These are phyloP conservation scores for Cyberlindnera samutprakarnensis DNA, from an alignment of 805 yeast species.

Conservation along the genomic window DNA sequence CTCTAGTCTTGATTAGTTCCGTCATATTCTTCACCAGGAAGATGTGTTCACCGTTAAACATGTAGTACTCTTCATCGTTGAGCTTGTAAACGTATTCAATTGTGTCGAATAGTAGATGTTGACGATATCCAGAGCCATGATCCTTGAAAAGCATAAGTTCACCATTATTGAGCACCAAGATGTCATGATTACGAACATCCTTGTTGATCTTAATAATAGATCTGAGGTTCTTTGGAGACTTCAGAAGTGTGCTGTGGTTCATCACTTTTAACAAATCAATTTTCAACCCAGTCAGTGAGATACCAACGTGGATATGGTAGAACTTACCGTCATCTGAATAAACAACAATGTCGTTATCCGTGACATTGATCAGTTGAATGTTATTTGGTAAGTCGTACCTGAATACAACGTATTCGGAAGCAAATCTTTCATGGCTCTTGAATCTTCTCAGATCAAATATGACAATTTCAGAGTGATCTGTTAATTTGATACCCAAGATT, in stretches of 20 bases:
- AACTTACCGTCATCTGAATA: conserved; percentile 11
- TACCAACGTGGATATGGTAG: conserved; percentile 19
- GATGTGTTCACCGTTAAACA: conserved; percentile 33
- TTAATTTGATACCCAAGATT: conserved; percentile 14
- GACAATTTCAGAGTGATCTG: conserved; percentile 16
- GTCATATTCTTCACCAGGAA: conserved; percentile 16
- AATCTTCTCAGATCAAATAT: conserved; percentile 20
- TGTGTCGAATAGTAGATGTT: conserved; percentile 17
- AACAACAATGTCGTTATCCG: conserved; percentile 17
- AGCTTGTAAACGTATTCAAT: conserved; percentile 21
- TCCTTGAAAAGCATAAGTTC: conserved; percentile 17
- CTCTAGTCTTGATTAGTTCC: conserved; percentile 6
- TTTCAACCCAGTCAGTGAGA: conserved; percentile 9
- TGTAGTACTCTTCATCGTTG: conserved; percentile 21
- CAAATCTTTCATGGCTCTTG: conserved; percentile 11
- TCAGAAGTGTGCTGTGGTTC: conserved; percentile 12
- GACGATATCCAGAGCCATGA: conserved; percentile 6
- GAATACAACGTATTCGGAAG: conserved; percentile 21
- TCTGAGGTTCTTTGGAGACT: conserved; percentile 4
- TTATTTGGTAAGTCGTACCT: conserved; percentile 21
- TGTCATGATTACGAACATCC: conserved; percentile 9
- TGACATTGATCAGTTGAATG: conserved; percentile 14
- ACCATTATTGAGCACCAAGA: conserved; percentile 20
- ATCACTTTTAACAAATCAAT: conserved; percentile 16
- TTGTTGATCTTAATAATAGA: conserved; percentile 9